Evolutionary conservation across 768 basidiomycete genomes (phyloP), one percentile per base, ranked within the genome.

Genomic region (Baorangia bicolor): DNA sequence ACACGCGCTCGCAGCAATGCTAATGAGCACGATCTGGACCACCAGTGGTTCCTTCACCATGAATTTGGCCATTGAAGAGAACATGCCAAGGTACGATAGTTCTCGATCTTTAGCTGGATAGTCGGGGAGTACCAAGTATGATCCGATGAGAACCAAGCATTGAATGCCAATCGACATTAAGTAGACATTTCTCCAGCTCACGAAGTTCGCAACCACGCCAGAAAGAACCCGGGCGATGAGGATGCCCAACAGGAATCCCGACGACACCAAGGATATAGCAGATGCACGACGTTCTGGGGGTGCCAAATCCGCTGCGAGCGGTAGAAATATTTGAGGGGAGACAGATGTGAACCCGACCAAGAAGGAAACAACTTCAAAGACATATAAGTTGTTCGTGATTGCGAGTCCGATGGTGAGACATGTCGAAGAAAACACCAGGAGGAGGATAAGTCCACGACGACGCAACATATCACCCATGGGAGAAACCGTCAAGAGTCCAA

Each of bases 381-480:
- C 82, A 16, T 71, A 68, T 2, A 90, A 74, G 38, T 68, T 79
- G 5, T 67, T 73, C 4, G 89, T 87, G 16, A 88, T 58, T 0
- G 89, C 83, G 4, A 92, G 78, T 0, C 86, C 90, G 47, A 94
- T 83, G 0, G 87, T 83, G 9, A 94, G 73, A 11, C 77, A 67
- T 0, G 80, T 78, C 0, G 84, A 82, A 25, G 81, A 55, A 4
- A 77, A 59, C 34, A 86, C 74, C n/a, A 90, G 73, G 12, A 78
- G 49, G 13, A 94, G 77, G 33, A 92, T 77, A 0, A 94, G 77
- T 46, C 82, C 84, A 9, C 92, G 77, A 28, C 91, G 76, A 20
- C 86, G 85, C 25, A 92, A 77, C 34, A 94, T 80, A 66, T 95
- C 92, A 4, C 92, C 92, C 2, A 92, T 74, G 1, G 93, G 92